Percentiles rank a stretch among this genome's conserved stretches.
Evolutionary conservation across 2,329 filamentous ascomycete species (phyloP).

Genomic region (Cytospora mali): DNA sequence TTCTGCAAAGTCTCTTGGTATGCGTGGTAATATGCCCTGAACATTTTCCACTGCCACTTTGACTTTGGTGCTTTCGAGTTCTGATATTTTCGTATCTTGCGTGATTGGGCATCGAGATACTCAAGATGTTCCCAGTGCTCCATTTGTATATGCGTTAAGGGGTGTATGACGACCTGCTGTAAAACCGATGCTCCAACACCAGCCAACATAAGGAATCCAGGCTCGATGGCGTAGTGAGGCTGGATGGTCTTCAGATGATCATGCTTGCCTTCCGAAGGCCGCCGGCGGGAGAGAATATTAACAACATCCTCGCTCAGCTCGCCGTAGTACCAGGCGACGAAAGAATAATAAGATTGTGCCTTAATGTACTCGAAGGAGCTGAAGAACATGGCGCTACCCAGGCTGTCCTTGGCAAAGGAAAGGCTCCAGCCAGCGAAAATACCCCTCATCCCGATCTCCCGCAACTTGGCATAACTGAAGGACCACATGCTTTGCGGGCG

Average conservation of each 20-base stretch:
- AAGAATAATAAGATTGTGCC: constrained; percentile 71
- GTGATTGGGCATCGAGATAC: constrained; percentile 65
- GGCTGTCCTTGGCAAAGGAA: constrained; percentile 68
- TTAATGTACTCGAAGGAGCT: constrained; percentile 76
- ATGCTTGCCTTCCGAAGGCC: constrained; percentile 37
- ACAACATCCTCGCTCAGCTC: constrained; percentile 56
- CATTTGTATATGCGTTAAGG: constrained; percentile 69
- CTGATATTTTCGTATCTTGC: constrained; percentile 44
- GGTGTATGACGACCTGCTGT: constrained; percentile 72
- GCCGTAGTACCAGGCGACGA: constrained; percentile 71
- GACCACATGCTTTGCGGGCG: constrained; percentile 69
- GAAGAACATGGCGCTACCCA: constrained; percentile 74
- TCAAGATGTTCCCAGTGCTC: constrained; percentile 75
- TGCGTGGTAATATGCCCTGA: constrained; percentile 69
- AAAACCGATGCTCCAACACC: constrained; percentile 69
- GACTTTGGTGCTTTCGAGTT: constrained; percentile 38
- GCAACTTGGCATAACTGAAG: constrained; percentile 67
- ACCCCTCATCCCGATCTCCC: constrained; percentile 71
- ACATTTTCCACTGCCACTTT: constrained; percentile 51
- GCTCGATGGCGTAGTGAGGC: constrained; percentile 76
- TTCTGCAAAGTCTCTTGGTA: constrained; percentile 69
- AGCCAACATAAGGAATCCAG: constrained; percentile 69
- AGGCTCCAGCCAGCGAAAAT: constrained; percentile 75
- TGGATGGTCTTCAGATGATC: constrained; percentile 56
- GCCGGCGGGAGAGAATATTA: constrained; percentile 51